Evolutionary conservation across 257 asterid genomes (phyloP).

Genomic region (Nicotiana tomentosiformis): DNA sequence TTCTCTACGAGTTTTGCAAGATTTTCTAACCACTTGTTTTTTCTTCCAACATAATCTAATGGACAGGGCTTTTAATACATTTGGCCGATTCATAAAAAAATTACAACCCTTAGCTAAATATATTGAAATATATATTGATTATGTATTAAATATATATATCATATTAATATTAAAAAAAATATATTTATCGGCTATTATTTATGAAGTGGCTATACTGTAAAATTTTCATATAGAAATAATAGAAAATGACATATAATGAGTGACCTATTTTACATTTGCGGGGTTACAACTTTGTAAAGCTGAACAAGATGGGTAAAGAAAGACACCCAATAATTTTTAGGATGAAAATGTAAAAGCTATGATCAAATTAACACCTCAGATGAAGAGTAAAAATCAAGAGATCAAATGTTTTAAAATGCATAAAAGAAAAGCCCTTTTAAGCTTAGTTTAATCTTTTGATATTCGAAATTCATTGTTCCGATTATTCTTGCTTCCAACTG

Average conservation of each 20-base stretch:
- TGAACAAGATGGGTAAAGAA: background rate
- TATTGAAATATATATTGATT: no score
- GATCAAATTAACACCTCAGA: background rate
- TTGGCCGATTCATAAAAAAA: no score
- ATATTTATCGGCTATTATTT: no score
- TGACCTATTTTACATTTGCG: background rate
- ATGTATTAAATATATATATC: no score
- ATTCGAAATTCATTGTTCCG: background rate
- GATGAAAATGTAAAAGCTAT: background rate
- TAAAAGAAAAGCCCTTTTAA: no score
- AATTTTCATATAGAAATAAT: no score
- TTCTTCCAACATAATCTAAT: background rate
- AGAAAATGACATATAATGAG: background rate
- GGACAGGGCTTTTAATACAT: no score
- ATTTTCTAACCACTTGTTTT: background rate
- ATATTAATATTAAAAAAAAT: no score
- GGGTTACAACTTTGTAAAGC: background rate
- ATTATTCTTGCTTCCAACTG: background rate
- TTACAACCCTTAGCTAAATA: no score
- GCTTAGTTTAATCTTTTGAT: background rate
- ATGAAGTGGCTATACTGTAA: no score
- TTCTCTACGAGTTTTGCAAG: conserved; percentile 7
- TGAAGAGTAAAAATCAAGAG: background rate
- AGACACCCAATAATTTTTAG: background rate
- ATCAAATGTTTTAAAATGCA: background rate